phyloP scores from a whole-genome alignment of 164 flowering plant genomes.

The Dillenia turbinata region DNA sequence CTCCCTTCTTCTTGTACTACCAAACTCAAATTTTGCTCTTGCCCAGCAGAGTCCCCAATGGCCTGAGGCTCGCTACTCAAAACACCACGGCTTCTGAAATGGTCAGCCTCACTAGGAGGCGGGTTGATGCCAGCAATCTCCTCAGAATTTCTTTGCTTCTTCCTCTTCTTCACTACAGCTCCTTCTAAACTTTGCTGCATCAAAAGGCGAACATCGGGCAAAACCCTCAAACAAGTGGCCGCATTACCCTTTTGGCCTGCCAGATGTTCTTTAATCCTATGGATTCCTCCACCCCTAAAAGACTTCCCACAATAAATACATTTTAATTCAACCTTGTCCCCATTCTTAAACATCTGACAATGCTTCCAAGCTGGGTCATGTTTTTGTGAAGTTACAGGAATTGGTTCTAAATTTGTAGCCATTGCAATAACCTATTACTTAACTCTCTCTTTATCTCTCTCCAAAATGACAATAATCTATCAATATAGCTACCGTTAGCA shows the following conservation, averaged over 20 bases:
- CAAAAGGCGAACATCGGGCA: conserved; percentile 42
- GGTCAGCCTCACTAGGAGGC: conserved; percentile 16
- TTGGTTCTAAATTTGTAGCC: conserved; percentile 47
- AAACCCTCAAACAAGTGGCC: conserved; percentile 61
- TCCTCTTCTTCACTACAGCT: conserved; percentile 51
- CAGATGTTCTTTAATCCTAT: conserved; percentile 89
- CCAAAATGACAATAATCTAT: background rate
- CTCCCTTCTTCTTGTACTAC: conserved; percentile 30
- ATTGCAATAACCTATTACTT: conserved; percentile 12
- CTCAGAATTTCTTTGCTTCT: conserved; percentile 54
- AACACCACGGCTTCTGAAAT: conserved; percentile 27
- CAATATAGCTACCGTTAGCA: background rate
- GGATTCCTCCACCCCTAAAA: conserved; percentile 95
- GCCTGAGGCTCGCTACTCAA: conserved; percentile 22
- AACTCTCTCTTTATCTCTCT: background rate
- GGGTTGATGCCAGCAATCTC: conserved; percentile 25
- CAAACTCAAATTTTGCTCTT: conserved; percentile 27
- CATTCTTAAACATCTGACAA: conserved; percentile 69
- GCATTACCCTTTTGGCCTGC: conserved; percentile 93
- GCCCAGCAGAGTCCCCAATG: conserved; percentile 19
- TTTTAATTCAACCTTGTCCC: conserved; percentile 60
- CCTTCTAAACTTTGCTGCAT: conserved; percentile 79
- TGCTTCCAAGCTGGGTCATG: conserved; percentile 96
- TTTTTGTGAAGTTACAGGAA: conserved; percentile 64
- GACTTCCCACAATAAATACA: conserved; percentile 73